Evolutionary conservation across 345 rosid species (phyloP).

Genomic region (Geranium brycei): DNA sequence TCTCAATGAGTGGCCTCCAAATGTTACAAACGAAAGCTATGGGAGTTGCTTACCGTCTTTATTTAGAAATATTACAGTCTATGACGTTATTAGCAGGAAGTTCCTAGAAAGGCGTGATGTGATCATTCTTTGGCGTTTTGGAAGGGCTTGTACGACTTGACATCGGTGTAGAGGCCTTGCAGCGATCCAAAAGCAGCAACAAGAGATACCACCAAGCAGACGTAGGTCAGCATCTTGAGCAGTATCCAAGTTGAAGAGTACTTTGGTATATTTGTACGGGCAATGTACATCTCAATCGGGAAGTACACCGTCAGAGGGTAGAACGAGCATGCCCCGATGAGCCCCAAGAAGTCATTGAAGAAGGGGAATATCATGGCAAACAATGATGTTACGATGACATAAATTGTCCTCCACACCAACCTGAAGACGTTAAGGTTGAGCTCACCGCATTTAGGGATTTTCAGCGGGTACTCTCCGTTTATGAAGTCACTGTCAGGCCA

Average conservation of each 20-base stretch:
- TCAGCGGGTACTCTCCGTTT: background rate
- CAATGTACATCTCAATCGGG: conserved; percentile 11
- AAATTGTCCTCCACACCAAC: conserved; percentile 7
- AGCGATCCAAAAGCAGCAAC: conserved; percentile 6
- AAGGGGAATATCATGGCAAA: conserved; percentile 15
- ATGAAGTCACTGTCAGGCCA: conserved; percentile 1
- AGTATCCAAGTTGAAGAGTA: conserved; percentile 2
- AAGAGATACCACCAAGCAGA: background rate
- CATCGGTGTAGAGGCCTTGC: conserved; percentile 1
- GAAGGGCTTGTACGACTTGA: conserved; percentile 7
- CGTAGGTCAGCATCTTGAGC: conserved; percentile 1
- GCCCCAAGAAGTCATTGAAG: conserved; percentile 17
- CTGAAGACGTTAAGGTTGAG: conserved; percentile 1
- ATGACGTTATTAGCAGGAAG: no score
- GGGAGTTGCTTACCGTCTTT: no score
- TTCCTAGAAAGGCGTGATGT: background rate
- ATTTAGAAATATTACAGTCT: no score
- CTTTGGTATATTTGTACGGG: conserved; percentile 1
- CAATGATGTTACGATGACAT: conserved; percentile 2
- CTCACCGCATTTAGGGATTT: background rate
- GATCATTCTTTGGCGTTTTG: conserved; percentile 11
- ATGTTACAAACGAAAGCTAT: no score
- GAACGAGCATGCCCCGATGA: conserved; percentile 10
- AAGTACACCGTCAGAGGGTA: conserved; percentile 20
- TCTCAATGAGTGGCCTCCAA: no score